Percentiles rank a stretch among this genome's conserved stretches.
Evolutionary conservation across 2,329 filamentous ascomycete genomes (phyloP).

Genomic region (Capronia epimyces): DNA sequence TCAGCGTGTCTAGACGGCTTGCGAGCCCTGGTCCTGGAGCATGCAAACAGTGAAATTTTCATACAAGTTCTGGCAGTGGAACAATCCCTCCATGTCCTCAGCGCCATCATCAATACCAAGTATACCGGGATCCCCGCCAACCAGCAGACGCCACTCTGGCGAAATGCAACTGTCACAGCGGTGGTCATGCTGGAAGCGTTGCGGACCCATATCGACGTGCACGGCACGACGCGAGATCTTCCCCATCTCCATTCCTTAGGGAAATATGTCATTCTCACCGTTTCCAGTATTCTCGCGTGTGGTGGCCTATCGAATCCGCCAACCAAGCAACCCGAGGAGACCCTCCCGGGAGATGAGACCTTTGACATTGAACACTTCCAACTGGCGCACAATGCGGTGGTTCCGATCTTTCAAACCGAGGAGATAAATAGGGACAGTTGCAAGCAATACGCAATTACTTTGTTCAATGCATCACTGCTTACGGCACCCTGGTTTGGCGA

Average conservation of each 20-base stretch:
- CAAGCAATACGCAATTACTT: conserved; percentile 63
- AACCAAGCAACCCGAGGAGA: conserved; percentile 17
- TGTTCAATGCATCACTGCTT: conserved; percentile 79
- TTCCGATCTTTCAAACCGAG: conserved; percentile 48
- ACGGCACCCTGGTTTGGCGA: conserved; percentile 62
- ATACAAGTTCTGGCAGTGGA: conserved; percentile 28
- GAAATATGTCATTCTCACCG: conserved; percentile 55
- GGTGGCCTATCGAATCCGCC: conserved; percentile 48
- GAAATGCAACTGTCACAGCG: conserved; percentile 65
- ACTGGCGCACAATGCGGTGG: conserved; percentile 51
- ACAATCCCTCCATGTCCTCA: conserved; percentile 61
- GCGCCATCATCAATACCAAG: conserved; percentile 67
- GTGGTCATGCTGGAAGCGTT: conserved; percentile 57
- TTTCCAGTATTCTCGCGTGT: conserved; percentile 64
- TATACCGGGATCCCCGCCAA: conserved; percentile 71
- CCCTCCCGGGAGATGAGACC: conserved; percentile 62
- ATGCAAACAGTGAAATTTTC: conserved; percentile 8
- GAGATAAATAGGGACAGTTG: conserved; percentile 47
- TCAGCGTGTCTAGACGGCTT: conserved; percentile 23
- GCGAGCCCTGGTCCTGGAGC: conserved; percentile 14
- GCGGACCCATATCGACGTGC: conserved; percentile 8
- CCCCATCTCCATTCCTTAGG: conserved; percentile 5
- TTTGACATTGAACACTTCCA: conserved; percentile 76
- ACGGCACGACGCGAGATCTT: not conserved
- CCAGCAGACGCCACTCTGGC: conserved; percentile 70